Evolutionary conservation across 169 alveolate genomes (phyloP).

Genomic region (Amoebophrya sp.): DNA sequence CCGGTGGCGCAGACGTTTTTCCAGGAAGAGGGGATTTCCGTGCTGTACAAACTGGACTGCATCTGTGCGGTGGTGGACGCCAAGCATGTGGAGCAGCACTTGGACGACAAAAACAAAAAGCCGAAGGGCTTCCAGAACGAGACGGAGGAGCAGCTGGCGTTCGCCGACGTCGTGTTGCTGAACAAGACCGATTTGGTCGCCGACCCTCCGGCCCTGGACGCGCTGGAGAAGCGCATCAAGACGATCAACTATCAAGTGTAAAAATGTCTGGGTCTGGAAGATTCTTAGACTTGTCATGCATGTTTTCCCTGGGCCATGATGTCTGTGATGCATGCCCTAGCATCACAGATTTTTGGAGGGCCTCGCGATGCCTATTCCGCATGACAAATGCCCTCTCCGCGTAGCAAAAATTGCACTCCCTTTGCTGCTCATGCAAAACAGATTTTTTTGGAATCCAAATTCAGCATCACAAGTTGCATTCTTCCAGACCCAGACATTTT

Average conservation of each 20-base stretch:
- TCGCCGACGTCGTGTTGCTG: conserved; percentile 52
- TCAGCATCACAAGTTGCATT: too few species aligned
- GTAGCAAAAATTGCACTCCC: background rate
- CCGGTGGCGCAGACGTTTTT: conserved; percentile 53
- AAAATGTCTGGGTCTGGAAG: too few species aligned
- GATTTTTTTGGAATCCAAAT: too few species aligned
- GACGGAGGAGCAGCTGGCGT: conserved; percentile 52
- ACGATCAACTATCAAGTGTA: background rate
- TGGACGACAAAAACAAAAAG: conserved; percentile 43
- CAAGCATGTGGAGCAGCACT: conserved; percentile 43
- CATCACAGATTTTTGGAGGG: too few species aligned
- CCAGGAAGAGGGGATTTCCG: conserved; percentile 43
- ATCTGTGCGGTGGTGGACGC: conserved; percentile 52
- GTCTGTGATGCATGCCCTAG: too few species aligned
- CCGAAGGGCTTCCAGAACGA: conserved; percentile 49
- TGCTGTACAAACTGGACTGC: conserved; percentile 48
- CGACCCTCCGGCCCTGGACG: background rate
- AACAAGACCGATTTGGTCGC: conserved; percentile 50
- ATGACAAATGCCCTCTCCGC: background rate
- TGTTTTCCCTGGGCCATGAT: too few species aligned
- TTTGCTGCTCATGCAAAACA: too few species aligned
- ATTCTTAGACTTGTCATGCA: too few species aligned
- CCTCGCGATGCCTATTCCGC: too few species aligned
- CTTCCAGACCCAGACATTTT: too few species aligned
- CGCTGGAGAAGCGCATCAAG: background rate